Percentiles rank a stretch among this genome's conserved stretches.
Conservation (phyloP, 2,329 filamentous ascomycete genomes). For the Diaporthe destruens region DNA sequence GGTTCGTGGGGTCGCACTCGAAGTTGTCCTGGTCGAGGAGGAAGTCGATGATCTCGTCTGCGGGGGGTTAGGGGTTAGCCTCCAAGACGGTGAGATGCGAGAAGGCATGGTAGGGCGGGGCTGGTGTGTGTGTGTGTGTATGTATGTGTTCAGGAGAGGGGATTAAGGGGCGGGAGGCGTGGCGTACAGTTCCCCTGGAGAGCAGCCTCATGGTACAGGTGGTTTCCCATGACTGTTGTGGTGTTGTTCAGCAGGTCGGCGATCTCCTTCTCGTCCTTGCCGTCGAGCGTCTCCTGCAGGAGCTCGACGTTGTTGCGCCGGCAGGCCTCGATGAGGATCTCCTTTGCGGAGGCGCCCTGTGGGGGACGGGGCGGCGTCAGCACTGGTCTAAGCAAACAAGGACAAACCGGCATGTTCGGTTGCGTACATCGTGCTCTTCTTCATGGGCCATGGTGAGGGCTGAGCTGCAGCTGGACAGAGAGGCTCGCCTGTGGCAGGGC, state of each 20-base stretch:
- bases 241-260: constrained; percentile 87
- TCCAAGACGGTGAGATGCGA: background rate
- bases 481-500: constrained; percentile 5
- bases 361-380: constrained; percentile 24
- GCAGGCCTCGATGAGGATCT: constrained; percentile 92
- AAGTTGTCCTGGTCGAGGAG: constrained; percentile 87
- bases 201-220: constrained; percentile 91
- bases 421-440: constrained; percentile 48
- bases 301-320: constrained; percentile 93
- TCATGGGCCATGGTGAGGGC: constrained; percentile 42
- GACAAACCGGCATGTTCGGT: background rate
- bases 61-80: constrained; percentile 7
- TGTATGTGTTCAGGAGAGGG: constrained; percentile 4
- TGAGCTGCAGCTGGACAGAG: background rate
- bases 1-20: constrained; percentile 84
- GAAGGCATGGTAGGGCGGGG: background rate
- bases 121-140: too few species aligned
- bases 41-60: constrained; percentile 84
- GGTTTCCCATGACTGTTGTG: constrained; percentile 86
- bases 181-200: constrained; percentile 84
- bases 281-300: constrained; percentile 78
- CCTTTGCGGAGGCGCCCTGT: constrained; percentile 86
- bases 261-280: constrained; percentile 73
- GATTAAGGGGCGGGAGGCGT: constrained; percentile 17
- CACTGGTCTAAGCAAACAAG: constrained; percentile 42